These are phyloP conservation scores for Phaeosphaeria sp. DNA, from an alignment of 2,329 filamentous ascomycete species.

Conservation along the genomic window DNA sequence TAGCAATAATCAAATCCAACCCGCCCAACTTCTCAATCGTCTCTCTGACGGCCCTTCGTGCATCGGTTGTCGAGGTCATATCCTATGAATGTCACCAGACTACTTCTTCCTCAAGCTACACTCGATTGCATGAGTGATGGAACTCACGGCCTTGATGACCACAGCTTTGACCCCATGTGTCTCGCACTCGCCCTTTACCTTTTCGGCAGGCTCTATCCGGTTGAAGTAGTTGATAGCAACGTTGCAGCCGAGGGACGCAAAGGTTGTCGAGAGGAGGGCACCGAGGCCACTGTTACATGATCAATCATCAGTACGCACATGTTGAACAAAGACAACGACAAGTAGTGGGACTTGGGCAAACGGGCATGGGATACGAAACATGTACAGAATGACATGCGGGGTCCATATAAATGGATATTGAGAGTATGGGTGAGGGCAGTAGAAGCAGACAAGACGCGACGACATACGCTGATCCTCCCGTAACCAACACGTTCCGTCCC, in stretches of 20 bases:
- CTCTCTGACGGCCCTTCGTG: conserved; percentile 64
- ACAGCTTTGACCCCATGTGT: conserved; percentile 59
- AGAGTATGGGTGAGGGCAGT: neutral
- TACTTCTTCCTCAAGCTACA: no score
- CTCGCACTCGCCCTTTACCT: conserved; percentile 63
- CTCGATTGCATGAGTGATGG: no score
- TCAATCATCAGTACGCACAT: no score
- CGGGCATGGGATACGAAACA: no score
- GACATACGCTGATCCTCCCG: conserved; percentile 66
- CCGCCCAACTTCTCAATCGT: conserved; percentile 68
- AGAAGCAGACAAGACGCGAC: conserved; percentile 1
- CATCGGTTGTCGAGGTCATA: conserved; percentile 65
- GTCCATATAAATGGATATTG: no score
- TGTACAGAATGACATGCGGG: no score
- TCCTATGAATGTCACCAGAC: conserved; percentile 53
- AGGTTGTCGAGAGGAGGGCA: conserved; percentile 69
- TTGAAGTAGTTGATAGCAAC: conserved; percentile 77
- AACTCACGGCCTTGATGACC: conserved; percentile 65
- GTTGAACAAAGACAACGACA: no score
- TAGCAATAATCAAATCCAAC: conserved; percentile 79
- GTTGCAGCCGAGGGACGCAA: conserved; percentile 71
- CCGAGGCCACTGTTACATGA: conserved; percentile 68
- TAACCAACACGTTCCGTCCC: conserved; percentile 68
- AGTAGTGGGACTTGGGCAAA: neutral
- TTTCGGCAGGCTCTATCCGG: conserved; percentile 64